Percentiles rank a stretch among this genome's conserved stretches.
phyloP scores from a whole-genome alignment of 106 monocot species.

The Ottelia alismoides region DNA sequence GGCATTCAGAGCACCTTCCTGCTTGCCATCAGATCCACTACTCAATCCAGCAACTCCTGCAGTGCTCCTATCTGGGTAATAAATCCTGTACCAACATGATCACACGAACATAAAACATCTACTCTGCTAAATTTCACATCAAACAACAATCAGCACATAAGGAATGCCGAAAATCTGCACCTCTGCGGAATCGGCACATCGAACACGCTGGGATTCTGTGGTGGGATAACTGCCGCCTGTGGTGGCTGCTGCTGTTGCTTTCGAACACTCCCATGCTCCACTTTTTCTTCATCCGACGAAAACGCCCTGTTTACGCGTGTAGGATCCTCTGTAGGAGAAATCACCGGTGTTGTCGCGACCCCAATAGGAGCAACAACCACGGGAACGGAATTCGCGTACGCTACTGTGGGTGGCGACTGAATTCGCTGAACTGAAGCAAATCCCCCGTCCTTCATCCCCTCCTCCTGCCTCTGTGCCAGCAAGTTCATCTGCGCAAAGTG shows the following conservation, averaged over 20 bases:
- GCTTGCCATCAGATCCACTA: constrained; percentile 5
- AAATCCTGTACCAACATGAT: constrained; percentile 5
- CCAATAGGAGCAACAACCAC: constrained; percentile 4
- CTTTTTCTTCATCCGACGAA: constrained; percentile 54
- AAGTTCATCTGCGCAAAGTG: constrained; percentile 52
- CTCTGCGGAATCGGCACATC: constrained; percentile 6
- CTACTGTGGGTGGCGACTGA: constrained; percentile 40
- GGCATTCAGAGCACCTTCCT: constrained; percentile 4
- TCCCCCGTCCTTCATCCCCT: constrained; percentile 1
- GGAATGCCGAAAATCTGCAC: neutral
- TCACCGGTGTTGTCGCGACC: constrained; percentile 5
- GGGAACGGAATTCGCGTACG: constrained; percentile 11
- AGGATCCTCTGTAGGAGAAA: constrained; percentile 35
- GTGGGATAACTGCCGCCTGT: neutral
- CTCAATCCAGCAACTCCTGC: neutral
- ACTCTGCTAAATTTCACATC: too few relatives aligned
- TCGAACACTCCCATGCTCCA: constrained; percentile 18
- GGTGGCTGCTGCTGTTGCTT: constrained; percentile 6
- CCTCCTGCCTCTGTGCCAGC: constrained; percentile 9
- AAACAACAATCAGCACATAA: too few relatives aligned
- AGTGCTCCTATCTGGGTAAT: constrained; percentile 6
- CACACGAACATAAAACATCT: neutral
- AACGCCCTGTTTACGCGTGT: constrained; percentile 7
- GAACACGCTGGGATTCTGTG: constrained; percentile 5
- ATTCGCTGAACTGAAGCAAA: neutral